These are phyloP conservation scores for Amphibolis antarctica DNA, from an alignment of 106 monocot species.

Conservation along the genomic window DNA sequence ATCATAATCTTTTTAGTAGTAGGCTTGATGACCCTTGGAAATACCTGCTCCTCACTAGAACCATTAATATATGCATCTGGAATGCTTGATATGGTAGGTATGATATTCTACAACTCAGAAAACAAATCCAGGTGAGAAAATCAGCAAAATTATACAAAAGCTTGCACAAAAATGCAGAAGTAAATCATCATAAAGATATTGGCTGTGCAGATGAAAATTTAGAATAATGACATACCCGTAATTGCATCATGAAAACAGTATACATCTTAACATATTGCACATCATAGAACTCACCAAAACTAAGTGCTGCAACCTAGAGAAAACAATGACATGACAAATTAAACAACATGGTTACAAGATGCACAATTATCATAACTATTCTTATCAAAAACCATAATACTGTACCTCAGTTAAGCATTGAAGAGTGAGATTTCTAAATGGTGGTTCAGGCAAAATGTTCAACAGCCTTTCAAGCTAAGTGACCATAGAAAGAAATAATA, in stretches of 20 bases:
- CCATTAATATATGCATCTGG: constrained; percentile 95
- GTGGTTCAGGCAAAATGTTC: constrained; percentile 70
- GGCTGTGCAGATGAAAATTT: background rate
- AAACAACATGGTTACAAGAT: too few species aligned
- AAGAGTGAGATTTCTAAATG: constrained; percentile 92
- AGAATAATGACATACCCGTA: constrained; percentile 48
- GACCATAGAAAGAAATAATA: constrained; percentile 3
- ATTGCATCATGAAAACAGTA: constrained; percentile 81
- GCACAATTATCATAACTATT: background rate
- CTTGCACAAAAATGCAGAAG: background rate
- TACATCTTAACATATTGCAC: constrained; percentile 89
- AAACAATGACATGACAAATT: constrained; percentile 7
- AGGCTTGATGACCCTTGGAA: background rate
- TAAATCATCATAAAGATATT: background rate
- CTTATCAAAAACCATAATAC: background rate
- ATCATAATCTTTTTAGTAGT: background rate
- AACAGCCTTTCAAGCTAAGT: constrained; percentile 80
- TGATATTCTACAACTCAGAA: constrained; percentile 36
- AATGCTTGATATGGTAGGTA: constrained; percentile 83
- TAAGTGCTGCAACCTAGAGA: constrained; percentile 80
- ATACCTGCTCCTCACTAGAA: constrained; percentile 89
- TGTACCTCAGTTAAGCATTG: constrained; percentile 94
- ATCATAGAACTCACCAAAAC: constrained; percentile 97
- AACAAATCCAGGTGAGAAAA: background rate
- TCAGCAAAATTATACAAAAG: background rate